A percentile compares a stretch with the other conserved stretches of the same genome.
Conservation (phyloP, 305 asterid species). For the Fraxinus dipetala region DNA sequence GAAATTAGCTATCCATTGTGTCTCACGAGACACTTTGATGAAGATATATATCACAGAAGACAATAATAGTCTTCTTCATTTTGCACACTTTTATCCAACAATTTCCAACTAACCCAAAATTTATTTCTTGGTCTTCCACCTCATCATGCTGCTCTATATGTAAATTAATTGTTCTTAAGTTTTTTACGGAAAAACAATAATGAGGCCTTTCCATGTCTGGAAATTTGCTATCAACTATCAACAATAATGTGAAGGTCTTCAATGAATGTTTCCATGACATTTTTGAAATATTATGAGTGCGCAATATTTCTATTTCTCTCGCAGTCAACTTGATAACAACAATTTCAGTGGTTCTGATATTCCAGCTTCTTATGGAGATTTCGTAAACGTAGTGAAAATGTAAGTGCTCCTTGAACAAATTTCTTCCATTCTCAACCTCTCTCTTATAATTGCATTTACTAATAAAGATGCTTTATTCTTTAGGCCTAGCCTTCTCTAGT, state of each 20-base stretch:
- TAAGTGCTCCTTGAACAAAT: conserved; percentile 23
- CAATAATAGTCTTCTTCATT: neutral
- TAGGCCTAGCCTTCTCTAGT: neutral
- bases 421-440: neutral
- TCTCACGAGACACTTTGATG: neutral
- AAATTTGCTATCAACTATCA: neutral
- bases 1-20: neutral
- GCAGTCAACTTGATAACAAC: conserved; percentile 56
- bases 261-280: neutral
- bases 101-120: neutral
- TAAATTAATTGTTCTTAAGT: neutral
- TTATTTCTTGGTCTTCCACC: neutral
- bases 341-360: conserved; percentile 40
- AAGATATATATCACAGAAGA: neutral
- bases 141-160: neutral
- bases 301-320: neutral
- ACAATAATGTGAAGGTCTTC: neutral
- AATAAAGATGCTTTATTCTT: neutral
- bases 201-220: neutral
- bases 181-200: neutral
- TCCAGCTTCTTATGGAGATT: conserved; percentile 44
- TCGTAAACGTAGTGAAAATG: conserved; percentile 36
- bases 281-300: neutral
- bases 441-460: neutral
- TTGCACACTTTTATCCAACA: neutral